phyloP scores from a whole-genome alignment of 345 rosid species.

The Nephelium lappaceum region DNA sequence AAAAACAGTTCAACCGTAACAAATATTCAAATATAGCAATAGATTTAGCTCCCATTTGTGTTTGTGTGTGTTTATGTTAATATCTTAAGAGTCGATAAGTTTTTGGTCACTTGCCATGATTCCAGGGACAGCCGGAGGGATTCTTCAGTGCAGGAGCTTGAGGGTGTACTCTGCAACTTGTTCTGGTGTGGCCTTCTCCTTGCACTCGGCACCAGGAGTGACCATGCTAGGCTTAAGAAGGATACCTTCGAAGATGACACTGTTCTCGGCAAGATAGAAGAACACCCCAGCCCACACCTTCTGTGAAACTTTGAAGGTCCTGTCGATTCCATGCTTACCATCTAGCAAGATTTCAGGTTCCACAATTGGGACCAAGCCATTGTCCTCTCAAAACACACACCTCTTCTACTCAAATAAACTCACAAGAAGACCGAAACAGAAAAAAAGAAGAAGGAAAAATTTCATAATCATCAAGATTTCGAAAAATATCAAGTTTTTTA shows the following conservation, averaged over 20 bases:
- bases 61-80: neutral
- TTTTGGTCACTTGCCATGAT: too few relatives aligned
- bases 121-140: slow-evolving; percentile 32
- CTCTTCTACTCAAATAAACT: neutral
- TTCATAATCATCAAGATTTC: too few relatives aligned
- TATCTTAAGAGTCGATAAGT: neutral
- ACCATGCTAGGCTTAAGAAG: slow-evolving; percentile 45
- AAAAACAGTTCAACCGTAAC: slow-evolving; percentile 54
- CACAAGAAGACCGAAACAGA: neutral
- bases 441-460: too few relatives aligned
- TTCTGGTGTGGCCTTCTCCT: slow-evolving; percentile 34
- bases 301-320: slow-evolving; percentile 17
- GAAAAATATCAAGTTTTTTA: too few relatives aligned
- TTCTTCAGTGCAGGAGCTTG: slow-evolving; percentile 29
- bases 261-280: slow-evolving; percentile 36
- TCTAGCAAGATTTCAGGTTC: slow-evolving; percentile 46
- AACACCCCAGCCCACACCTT: slow-evolving; percentile 42
- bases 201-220: slow-evolving; percentile 42
- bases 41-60: neutral
- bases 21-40: neutral
- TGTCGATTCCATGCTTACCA: slow-evolving; percentile 27
- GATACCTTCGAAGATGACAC: slow-evolving; percentile 40
- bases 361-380: slow-evolving; percentile 41
- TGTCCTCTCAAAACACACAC: slow-evolving; percentile 23
- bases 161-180: slow-evolving; percentile 36